Conservation (phyloP, 305 asterid genomes). For the Rubia balearica region DNA sequence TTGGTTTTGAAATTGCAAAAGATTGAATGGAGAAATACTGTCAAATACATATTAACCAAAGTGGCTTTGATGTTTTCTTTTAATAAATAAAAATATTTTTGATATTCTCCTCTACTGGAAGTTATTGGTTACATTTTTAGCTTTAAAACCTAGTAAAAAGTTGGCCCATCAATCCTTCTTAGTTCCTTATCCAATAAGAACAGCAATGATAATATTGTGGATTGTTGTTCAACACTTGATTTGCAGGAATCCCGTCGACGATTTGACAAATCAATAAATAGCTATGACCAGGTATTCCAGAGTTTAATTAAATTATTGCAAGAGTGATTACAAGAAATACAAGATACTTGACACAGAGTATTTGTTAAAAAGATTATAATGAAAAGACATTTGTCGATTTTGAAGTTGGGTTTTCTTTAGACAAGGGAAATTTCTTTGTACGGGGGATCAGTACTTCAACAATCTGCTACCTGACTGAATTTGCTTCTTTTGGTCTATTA, state of each 20-base stretch:
- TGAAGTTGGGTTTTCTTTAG: background rate
- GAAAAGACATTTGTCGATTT: background rate
- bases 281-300: conserved; percentile 76
- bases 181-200: background rate
- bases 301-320: background rate
- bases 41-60: background rate
- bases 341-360: background rate
- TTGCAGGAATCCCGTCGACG: conserved; percentile 91
- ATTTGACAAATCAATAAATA: conserved; percentile 69
- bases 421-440: background rate
- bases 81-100: too few relatives aligned
- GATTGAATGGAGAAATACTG: background rate
- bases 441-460: background rate
- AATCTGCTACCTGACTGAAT: background rate
- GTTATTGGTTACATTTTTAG: background rate
- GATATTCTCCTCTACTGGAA: background rate
- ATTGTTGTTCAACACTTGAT: background rate
- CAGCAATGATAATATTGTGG: background rate
- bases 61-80: background rate
- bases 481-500: background rate
- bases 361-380: background rate
- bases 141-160: background rate
- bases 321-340: background rate
- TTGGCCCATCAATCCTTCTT: background rate
- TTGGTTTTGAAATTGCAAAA: background rate